Conservation (phyloP, 164 flowering plant genomes). For the Berberis thunbergii region DNA sequence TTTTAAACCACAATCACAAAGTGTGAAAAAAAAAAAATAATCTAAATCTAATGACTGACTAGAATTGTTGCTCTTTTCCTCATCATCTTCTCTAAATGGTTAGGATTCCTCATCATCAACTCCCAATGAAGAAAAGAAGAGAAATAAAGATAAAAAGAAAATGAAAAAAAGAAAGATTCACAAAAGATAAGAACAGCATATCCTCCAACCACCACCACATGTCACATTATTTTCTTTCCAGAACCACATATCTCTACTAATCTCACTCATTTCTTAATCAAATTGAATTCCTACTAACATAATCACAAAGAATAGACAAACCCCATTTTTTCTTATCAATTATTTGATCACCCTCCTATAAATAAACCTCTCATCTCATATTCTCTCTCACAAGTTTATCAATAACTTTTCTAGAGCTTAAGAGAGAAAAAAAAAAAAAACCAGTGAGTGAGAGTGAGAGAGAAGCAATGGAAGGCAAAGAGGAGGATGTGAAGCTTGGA, state of each 20-base stretch:
- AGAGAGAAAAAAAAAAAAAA: not conserved
- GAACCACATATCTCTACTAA: constrained; percentile 1
- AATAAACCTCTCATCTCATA: not conserved
- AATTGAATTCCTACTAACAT: not conserved
- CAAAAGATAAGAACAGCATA: not conserved
- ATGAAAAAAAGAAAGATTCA: not conserved
- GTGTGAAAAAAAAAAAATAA: too few species aligned
- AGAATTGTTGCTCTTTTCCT: too few species aligned
- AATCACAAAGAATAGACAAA: not conserved
- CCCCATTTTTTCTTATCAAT: not conserved
- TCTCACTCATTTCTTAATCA: not conserved
- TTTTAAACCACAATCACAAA: too few species aligned
- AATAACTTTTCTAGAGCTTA: not conserved
- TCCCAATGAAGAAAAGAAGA: too few species aligned
- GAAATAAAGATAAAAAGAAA: too few species aligned
- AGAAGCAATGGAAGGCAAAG: constrained; percentile 38
- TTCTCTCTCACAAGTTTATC: not conserved
- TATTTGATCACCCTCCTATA: constrained; percentile 6
- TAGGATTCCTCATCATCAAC: too few species aligned
- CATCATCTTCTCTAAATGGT: too few species aligned
- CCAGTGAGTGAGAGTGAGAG: constrained; percentile 1
- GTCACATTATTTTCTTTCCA: constrained; percentile 5
- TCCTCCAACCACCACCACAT: constrained; percentile 8
- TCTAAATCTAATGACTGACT: too few species aligned
- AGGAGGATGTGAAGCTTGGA: constrained; percentile 51